Base-by-base conservation (phyloP, 768 basidiomycete species). In the Mycena venus region DNA sequence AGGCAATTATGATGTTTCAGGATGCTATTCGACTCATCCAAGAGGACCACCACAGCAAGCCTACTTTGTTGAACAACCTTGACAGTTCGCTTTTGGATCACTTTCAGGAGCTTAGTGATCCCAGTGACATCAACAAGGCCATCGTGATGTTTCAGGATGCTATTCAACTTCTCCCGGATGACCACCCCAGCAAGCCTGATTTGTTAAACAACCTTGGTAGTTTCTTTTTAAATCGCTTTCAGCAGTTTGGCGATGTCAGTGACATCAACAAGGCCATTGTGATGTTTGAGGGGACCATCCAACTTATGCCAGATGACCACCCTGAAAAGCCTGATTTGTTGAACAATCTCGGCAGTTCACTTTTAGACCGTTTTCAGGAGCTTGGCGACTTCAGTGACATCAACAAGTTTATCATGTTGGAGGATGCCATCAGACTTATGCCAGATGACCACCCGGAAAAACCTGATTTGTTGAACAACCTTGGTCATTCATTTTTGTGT, bases 1-100 rank as follows among this genome's bases (percentile, higher is more conserved):
- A n/a, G n/a, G n/a, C n/a, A n/a, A n/a, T n/a, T n/a, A n/a, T n/a
- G n/a, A n/a, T n/a, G n/a, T n/a, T n/a, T n/a, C n/a, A n/a, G n/a
- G n/a, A n/a, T n/a, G n/a, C n/a, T n/a, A n/a, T n/a, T n/a, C n/a
- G n/a, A n/a, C 78, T 51, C n/a, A 51, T 23, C 25, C n/a, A 21
- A 19, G 74, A 78, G 25, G 78, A 73, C 7, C 77, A 81, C 65
- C 40, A 68, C n/a, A 64, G 63, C 49, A 76, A 61, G 27, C 68
- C 80, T 14, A n/a, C n/a, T n/a, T 7, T 3, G 21, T 49, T 49
- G n/a, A 49, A 23, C 47, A 23, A 23, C 14, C 47, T 49, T 49
- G 47, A n/a, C n/a, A n/a, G n/a, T n/a, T n/a, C n/a, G n/a, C n/a
- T n/a, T n/a, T n/a, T n/a, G n/a, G n/a, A n/a, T n/a, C n/a, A n/a